These are phyloP conservation scores for Gliomastix tumulicola DNA, from an alignment of 2,329 filamentous ascomycete species.

Conservation along the genomic window DNA sequence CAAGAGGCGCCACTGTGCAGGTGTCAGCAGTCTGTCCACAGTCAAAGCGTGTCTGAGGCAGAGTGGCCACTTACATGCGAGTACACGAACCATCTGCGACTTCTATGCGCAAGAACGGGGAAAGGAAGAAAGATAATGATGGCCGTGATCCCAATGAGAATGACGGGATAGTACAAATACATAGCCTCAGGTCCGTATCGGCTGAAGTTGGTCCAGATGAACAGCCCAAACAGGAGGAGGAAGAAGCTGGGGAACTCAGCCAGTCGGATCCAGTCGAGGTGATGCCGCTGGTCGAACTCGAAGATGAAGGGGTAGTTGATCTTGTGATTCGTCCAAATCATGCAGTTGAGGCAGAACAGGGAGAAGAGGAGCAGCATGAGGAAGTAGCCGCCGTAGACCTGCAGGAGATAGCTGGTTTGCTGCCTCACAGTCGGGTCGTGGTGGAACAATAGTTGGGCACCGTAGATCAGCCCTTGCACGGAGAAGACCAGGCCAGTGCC, in stretches of 20 bases:
- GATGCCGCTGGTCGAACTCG: constrained; percentile 83
- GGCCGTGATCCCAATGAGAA: constrained; percentile 64
- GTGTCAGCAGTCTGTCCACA: constrained; percentile 8
- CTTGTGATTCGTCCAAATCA: constrained; percentile 73
- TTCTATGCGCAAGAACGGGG: constrained; percentile 66
- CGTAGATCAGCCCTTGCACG: constrained; percentile 59
- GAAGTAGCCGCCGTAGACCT: constrained; percentile 92
- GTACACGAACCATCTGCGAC: constrained; percentile 79
- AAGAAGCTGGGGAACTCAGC: constrained; percentile 83
- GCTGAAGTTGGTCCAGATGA: constrained; percentile 86
- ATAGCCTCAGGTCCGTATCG: constrained; percentile 57
- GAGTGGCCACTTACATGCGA: constrained; percentile 62
- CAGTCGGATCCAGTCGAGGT: constrained; percentile 84
- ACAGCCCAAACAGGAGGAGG: constrained; percentile 67
- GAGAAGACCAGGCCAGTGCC: constrained; percentile 61
- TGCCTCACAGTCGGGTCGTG: constrained; percentile 36
- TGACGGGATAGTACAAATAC: constrained; percentile 80
- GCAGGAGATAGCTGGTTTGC: constrained; percentile 64
- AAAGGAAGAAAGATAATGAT: constrained; percentile 69
- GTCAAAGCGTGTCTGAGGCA: neutral
- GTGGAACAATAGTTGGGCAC: constrained; percentile 42
- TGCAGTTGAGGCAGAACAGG: constrained; percentile 81
- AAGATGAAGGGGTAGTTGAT: constrained; percentile 98
- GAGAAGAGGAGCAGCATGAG: constrained; percentile 72
- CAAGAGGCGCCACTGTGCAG: constrained; percentile 67